Evolutionary conservation across 306 rosid species (phyloP).

Genomic region (Sicyos baderoa): DNA sequence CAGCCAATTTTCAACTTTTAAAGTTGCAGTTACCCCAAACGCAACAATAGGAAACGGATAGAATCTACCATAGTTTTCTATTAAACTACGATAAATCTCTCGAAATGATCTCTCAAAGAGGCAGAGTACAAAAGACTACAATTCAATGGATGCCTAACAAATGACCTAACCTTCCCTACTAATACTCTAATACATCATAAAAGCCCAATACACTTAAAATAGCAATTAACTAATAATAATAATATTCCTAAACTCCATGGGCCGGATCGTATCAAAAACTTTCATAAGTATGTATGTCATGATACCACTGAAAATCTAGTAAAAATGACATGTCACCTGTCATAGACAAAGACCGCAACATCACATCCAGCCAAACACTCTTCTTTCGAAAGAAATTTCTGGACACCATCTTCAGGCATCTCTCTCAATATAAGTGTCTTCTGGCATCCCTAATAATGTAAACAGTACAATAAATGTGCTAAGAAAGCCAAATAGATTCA

Average conservation of each 20-base stretch:
- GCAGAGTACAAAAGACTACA: too few relatives aligned
- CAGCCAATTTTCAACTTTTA: slow-evolving; percentile 6
- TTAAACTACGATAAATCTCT: too few relatives aligned
- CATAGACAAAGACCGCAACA: slow-evolving; percentile 82
- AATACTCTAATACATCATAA: too few relatives aligned
- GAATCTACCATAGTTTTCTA: too few relatives aligned
- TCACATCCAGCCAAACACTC: slow-evolving; percentile 81
- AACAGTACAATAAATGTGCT: slow-evolving; percentile 23
- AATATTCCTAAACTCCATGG: too few relatives aligned
- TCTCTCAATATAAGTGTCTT: slow-evolving; percentile 77
- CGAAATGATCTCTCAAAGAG: too few relatives aligned
- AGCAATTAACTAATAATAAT: too few relatives aligned
- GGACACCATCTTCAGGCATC: slow-evolving; percentile 68
- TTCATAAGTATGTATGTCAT: neutral
- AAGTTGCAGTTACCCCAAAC: slow-evolving; percentile 4
- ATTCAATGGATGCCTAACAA: too few relatives aligned
- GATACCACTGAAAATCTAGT: neutral
- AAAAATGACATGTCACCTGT: slow-evolving; percentile 40
- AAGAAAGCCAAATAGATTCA: slow-evolving; percentile 21
- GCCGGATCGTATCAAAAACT: too few relatives aligned
- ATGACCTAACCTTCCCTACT: too few relatives aligned
- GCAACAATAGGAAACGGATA: slow-evolving; percentile 10
- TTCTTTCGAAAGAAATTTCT: slow-evolving; percentile 37
- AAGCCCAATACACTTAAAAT: too few relatives aligned
- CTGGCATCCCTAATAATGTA: slow-evolving; percentile 46